Conservation (phyloP, 495 filamentous ascomycete genomes). For the Lasiosphaeria hispida region DNA sequence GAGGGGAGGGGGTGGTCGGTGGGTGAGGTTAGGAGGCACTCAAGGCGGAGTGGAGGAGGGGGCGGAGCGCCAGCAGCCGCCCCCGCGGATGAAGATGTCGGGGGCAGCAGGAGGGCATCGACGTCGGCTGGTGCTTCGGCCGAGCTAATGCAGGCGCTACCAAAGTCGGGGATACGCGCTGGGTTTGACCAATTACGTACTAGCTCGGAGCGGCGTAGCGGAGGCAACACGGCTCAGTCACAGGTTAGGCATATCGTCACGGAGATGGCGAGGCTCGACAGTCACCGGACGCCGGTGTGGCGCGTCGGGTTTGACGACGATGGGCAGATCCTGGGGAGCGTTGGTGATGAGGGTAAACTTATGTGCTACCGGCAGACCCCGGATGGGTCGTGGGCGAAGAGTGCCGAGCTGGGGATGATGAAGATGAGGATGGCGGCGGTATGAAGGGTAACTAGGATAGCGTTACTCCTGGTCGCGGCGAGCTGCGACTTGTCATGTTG, state of each 20-base stretch:
- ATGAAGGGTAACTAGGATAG: constrained; percentile 10
- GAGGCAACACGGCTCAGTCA: constrained; percentile 32
- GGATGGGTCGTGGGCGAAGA: constrained; percentile 54
- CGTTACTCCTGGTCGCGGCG: neutral
- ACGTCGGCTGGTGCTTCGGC: no score
- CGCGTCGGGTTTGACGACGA: constrained; percentile 60
- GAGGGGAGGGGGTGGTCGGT: constrained; percentile 34
- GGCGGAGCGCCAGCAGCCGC: constrained; percentile 17
- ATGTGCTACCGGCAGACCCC: constrained; percentile 55
- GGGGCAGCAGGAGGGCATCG: constrained; percentile 14
- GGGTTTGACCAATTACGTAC: constrained; percentile 54
- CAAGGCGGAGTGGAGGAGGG: constrained; percentile 19
- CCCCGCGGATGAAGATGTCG: neutral
- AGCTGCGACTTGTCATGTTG: neutral
- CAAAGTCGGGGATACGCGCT: constrained; percentile 55
- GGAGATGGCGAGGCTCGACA: constrained; percentile 52
- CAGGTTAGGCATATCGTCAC: constrained; percentile 47
- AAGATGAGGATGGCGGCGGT: constrained; percentile 46
- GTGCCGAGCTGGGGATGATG: constrained; percentile 52
- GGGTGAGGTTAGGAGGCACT: constrained; percentile 30
- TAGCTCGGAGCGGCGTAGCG: constrained; percentile 31
- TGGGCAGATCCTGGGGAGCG: constrained; percentile 57
- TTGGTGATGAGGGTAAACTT: constrained; percentile 61
- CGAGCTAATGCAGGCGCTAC: constrained; percentile 23
- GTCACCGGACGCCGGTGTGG: constrained; percentile 58